Percentiles rank a stretch among this genome's conserved stretches.
phyloP scores from a whole-genome alignment of 495 filamentous ascomycete species.

The Penicillium desertorum region DNA sequence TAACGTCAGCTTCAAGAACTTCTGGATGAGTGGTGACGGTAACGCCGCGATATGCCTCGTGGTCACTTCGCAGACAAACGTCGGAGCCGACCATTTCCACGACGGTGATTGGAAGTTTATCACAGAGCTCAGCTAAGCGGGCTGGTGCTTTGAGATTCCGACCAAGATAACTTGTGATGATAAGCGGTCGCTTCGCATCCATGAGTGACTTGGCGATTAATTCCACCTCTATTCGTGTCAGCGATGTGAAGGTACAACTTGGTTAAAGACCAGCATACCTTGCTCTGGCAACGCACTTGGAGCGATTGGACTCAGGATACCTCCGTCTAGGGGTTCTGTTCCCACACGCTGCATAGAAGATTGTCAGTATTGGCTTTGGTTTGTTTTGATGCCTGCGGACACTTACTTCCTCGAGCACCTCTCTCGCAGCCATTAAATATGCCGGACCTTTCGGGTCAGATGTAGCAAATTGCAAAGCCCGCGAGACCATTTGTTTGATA shows the following conservation, averaged over 20 bases:
- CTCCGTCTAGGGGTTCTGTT: conserved; percentile 51
- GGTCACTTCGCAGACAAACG: conserved; percentile 83
- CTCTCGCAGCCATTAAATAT: conserved; percentile 76
- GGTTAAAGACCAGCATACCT: conserved; percentile 30
- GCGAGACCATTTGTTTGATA: conserved; percentile 88
- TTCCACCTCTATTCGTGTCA: conserved; percentile 42
- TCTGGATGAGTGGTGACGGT: conserved; percentile 54
- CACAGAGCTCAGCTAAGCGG: conserved; percentile 71
- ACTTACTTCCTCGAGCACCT: conserved; percentile 86
- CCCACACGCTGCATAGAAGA: conserved; percentile 43
- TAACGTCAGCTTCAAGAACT: conserved; percentile 62
- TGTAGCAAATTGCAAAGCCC: conserved; percentile 77
- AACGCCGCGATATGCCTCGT: conserved; percentile 67
- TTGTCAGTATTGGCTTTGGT: not conserved
- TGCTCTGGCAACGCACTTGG: conserved; percentile 65
- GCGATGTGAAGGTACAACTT: not conserved
- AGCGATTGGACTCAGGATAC: conserved; percentile 68
- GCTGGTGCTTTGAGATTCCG: conserved; percentile 63
- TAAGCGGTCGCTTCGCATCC: conserved; percentile 66
- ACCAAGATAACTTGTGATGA: conserved; percentile 77
- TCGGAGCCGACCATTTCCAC: conserved; percentile 85
- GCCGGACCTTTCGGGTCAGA: conserved; percentile 78
- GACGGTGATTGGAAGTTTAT: conserved; percentile 73
- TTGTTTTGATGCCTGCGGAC: conserved; percentile 33
- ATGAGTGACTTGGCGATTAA: conserved; percentile 65